Conservation (phyloP, 257 asterid species). For the Solanum ossicruentum region DNA sequence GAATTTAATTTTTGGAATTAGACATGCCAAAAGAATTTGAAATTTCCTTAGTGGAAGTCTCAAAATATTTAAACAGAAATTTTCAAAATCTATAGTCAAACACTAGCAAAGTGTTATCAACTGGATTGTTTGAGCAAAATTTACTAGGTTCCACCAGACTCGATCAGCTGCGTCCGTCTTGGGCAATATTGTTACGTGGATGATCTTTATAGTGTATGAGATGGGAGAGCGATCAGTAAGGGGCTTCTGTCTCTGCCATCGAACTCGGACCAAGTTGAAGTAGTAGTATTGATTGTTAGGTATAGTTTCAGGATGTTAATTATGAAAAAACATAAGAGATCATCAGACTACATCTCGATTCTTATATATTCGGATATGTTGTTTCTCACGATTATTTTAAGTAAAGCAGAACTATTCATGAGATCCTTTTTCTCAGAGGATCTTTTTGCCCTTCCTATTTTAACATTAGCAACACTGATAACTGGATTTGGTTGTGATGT, state of each 20-base stretch:
- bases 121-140: not conserved
- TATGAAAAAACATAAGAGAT: not conserved
- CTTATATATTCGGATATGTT: not conserved
- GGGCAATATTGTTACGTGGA: not conserved
- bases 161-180: too few relatives aligned
- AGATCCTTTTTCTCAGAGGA: not conserved
- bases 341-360: not conserved
- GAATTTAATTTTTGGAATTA: not conserved
- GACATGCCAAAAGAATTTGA: not conserved
- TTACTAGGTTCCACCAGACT: not conserved
- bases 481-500: not conserved
- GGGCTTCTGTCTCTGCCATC: not conserved
- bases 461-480: not conserved
- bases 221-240: not conserved
- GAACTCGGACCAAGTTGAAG: not conserved
- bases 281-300: not conserved
- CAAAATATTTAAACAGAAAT: too few relatives aligned
- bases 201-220: not conserved
- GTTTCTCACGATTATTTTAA: too few relatives aligned
- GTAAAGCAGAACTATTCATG: not conserved
- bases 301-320: not conserved
- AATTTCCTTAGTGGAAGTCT: not conserved
- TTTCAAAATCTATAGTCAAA: too few relatives aligned
- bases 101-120: not conserved
- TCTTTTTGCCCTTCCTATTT: not conserved